These are phyloP conservation scores for Fusarium poae DNA, from an alignment of 2,329 filamentous ascomycete species.

Conservation along the genomic window DNA sequence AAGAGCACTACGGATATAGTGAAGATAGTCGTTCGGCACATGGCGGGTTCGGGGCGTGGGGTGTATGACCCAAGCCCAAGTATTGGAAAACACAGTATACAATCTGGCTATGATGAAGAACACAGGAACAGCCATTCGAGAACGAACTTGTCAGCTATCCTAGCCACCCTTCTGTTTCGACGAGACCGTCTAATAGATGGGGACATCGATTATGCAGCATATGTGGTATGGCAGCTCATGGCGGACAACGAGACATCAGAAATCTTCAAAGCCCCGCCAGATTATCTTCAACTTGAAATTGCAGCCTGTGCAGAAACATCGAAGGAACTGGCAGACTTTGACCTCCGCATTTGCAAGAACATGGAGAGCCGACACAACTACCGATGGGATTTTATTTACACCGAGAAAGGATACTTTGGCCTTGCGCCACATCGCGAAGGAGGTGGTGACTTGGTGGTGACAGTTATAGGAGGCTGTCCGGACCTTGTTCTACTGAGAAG, in stretches of 20 bases:
- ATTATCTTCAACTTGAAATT: background rate
- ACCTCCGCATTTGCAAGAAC: rapidly evolving
- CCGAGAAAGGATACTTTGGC: background rate
- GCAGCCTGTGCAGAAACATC: background rate
- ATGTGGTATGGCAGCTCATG: background rate
- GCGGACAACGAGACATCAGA: background rate
- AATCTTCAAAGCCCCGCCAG: background rate
- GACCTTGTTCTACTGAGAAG: background rate
- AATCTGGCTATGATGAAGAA: background rate
- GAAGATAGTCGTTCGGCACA: background rate
- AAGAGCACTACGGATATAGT: background rate
- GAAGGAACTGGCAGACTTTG: background rate
- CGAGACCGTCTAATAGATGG: rapidly evolving
- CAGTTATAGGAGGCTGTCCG: rapidly evolving
- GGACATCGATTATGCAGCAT: background rate
- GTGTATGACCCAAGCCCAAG: rapidly evolving
- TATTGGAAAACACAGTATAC: background rate
- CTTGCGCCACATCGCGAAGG: background rate
- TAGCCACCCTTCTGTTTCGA: rapidly evolving
- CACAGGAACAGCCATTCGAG: background rate
- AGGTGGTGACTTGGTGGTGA: rapidly evolving
- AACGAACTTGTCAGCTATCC: background rate
- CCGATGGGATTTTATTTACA: background rate
- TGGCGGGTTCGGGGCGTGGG: rapidly evolving
- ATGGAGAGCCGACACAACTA: background rate